A percentile compares a stretch with the other conserved stretches of the same genome.
These are phyloP conservation scores for Syncephalastrum racemosum DNA, from an alignment of 371 early-diverging fungal genomes.

Conservation along the genomic window DNA sequence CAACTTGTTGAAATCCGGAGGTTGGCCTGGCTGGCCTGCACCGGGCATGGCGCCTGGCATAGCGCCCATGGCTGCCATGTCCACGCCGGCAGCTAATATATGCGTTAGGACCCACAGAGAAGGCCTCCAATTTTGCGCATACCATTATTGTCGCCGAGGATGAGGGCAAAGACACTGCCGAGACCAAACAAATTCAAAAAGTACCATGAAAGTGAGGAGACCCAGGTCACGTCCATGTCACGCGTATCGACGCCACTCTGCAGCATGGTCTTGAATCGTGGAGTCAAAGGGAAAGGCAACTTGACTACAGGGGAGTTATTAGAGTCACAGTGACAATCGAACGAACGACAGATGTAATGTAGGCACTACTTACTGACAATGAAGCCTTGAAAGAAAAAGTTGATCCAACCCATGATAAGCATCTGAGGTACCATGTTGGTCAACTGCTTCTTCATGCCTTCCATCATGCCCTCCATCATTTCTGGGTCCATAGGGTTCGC, in stretches of 20 bases:
- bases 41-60: constrained; percentile 43
- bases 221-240: constrained; percentile 98
- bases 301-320: constrained; percentile 61
- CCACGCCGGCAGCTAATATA: constrained; percentile 77
- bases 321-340: background rate
- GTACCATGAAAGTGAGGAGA: constrained; percentile 97
- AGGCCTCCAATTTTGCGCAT: constrained; percentile 11
- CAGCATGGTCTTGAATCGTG: constrained; percentile 96
- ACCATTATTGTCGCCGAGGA: constrained; percentile 91
- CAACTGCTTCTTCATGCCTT: constrained; percentile 95
- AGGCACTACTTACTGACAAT: constrained; percentile 79
- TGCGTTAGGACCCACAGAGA: background rate
- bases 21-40: constrained; percentile 68
- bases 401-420: constrained; percentile 97
- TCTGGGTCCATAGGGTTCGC: constrained; percentile 92
- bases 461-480: constrained; percentile 96
- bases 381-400: constrained; percentile 97
- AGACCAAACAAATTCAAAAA: constrained; percentile 97
- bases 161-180: constrained; percentile 85
- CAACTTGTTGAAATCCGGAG: constrained; percentile 82
- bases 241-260: constrained; percentile 94
- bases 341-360: too few relatives aligned
- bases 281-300: constrained; percentile 94
- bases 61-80: constrained; percentile 90
- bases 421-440: constrained; percentile 96